Percentiles rank a stretch among this genome's conserved stretches.
Conservation (phyloP, 164 flowering plant genomes). For the Pachysandra terminalis region DNA sequence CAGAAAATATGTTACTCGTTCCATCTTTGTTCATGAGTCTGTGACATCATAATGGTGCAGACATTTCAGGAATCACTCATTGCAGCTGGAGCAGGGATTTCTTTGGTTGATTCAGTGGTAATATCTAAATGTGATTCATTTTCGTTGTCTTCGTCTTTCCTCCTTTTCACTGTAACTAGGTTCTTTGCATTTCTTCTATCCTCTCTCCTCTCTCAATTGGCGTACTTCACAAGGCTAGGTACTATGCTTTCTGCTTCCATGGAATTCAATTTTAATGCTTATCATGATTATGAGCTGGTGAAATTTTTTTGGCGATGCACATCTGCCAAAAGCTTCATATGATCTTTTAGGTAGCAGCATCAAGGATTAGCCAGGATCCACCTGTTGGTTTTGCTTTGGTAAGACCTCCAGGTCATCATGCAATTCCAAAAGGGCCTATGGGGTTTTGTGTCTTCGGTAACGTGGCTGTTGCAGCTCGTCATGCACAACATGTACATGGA, state of each 20-base stretch:
- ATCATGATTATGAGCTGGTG: not conserved
- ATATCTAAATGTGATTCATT: slow-evolving; percentile 22
- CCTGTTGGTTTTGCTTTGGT: slow-evolving; percentile 86
- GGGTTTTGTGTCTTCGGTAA: slow-evolving; percentile 98
- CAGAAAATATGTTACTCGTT: not conserved
- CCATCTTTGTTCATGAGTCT: not conserved
- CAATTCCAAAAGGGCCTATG: slow-evolving; percentile 94
- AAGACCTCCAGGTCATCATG: slow-evolving; percentile 98
- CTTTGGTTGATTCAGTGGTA: slow-evolving; percentile 92
- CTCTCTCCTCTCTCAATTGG: too few relatives aligned
- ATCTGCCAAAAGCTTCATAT: slow-evolving; percentile 15
- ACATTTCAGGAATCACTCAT: slow-evolving; percentile 83
- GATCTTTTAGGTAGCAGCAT: slow-evolving; percentile 70
- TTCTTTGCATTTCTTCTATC: not conserved
- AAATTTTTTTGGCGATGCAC: slow-evolving; percentile 9
- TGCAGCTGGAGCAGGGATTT: slow-evolving; percentile 95
- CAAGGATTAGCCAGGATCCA: slow-evolving; percentile 43
- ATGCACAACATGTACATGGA: slow-evolving; percentile 84
- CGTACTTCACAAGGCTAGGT: not conserved
- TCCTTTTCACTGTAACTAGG: not conserved
- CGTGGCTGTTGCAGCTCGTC: slow-evolving; percentile 93
- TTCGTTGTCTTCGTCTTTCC: not conserved
- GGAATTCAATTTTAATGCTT: too few relatives aligned
- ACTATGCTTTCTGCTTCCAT: not conserved
- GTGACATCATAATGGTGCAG: slow-evolving; percentile 36